phyloP scores from a whole-genome alignment of 768 basidiomycete species.

The Xerocomellus intermedius region DNA sequence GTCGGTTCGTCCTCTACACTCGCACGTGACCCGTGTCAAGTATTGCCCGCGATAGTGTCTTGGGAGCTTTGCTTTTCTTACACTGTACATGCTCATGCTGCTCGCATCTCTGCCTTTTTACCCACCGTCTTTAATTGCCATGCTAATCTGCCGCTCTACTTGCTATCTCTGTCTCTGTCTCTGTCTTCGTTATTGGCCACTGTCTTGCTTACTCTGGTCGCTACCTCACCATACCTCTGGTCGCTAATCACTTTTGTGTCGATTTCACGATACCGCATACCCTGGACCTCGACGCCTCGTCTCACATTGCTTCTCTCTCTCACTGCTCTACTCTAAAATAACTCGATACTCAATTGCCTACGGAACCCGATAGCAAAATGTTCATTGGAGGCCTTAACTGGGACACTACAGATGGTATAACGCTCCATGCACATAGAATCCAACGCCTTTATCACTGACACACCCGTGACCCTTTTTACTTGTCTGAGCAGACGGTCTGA shows the following conservation, averaged over 20 bases:
- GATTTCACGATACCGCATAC: slow-evolving; percentile 37
- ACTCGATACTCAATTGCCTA: slow-evolving; percentile 30
- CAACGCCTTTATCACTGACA: slow-evolving; percentile 27
- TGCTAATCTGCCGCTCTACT: slow-evolving; percentile 29
- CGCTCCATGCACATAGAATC: slow-evolving; percentile 26
- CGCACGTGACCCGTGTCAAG: slow-evolving; percentile 5
- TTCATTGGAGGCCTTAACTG: slow-evolving; percentile 90
- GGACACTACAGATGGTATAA: slow-evolving; percentile 87
- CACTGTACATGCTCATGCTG: slow-evolving; percentile 19
- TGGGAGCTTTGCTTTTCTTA: slow-evolving; percentile 16
- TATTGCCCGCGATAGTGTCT: slow-evolving; percentile 26
- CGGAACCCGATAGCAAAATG: slow-evolving; percentile 67
- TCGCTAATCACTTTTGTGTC: slow-evolving; percentile 34
- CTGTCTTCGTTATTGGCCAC: slow-evolving; percentile 26
- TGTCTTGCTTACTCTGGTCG: slow-evolving; percentile 32
- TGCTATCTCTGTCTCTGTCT: slow-evolving; percentile 14
- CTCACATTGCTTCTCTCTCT: slow-evolving; percentile 25
- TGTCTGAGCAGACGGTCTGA: slow-evolving; percentile 51
- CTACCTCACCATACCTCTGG: slow-evolving; percentile 36
- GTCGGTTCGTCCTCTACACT: slow-evolving; percentile 7
- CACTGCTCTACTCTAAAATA: slow-evolving; percentile 29
- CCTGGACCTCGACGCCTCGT: slow-evolving; percentile 34
- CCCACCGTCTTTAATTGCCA: slow-evolving; percentile 22
- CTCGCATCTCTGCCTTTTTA: slow-evolving; percentile 11
- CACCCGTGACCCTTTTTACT: slow-evolving; percentile 13